Percentiles rank a stretch among this genome's conserved stretches.
Conservation (phyloP, 1,284 basidiomycete species). For the Malassezia sp. region DNA sequence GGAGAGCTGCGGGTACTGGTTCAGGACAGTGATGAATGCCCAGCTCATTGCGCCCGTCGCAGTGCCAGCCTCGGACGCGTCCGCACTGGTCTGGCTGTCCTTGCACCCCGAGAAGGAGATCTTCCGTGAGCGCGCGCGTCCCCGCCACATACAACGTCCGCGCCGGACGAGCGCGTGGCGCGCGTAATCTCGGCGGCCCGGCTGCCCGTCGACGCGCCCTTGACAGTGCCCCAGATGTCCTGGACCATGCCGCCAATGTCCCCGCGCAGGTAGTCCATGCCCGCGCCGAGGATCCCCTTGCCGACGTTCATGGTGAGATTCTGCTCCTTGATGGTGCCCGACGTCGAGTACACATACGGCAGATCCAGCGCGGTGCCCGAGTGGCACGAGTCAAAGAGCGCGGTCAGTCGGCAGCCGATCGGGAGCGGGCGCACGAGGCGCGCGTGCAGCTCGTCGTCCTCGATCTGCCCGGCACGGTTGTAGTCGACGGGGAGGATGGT, state of each 20-base stretch:
- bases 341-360: conserved; percentile 61
- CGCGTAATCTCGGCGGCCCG: conserved; percentile 58
- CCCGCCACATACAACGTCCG: too few relatives aligned
- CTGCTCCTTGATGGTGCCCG: conserved; percentile 85
- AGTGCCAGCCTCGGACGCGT: conserved; percentile 65
- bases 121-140: too few relatives aligned
- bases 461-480: conserved; percentile 39
- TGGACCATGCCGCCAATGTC: conserved; percentile 58
- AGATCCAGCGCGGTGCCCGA: conserved; percentile 45
- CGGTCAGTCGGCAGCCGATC: conserved; percentile 35
- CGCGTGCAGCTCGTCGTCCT: conserved; percentile 45
- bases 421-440: conserved; percentile 43
- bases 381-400: conserved; percentile 42
- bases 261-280: conserved; percentile 61
- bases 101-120: conserved; percentile 60
- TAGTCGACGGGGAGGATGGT: conserved; percentile 46
- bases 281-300: conserved; percentile 49
- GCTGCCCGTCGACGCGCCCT: conserved; percentile 48
- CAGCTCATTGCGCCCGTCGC: conserved; percentile 58
- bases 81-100: conserved; percentile 83
- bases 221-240: conserved; percentile 48
- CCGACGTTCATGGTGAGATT: conserved; percentile 51
- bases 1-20: conserved; percentile 49
- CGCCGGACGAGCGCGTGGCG: conserved; percentile 65
- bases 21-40: conserved; percentile 48